phyloP scores from a whole-genome alignment of 2,329 filamentous ascomycete species.

The Akanthomyces lecanii region DNA sequence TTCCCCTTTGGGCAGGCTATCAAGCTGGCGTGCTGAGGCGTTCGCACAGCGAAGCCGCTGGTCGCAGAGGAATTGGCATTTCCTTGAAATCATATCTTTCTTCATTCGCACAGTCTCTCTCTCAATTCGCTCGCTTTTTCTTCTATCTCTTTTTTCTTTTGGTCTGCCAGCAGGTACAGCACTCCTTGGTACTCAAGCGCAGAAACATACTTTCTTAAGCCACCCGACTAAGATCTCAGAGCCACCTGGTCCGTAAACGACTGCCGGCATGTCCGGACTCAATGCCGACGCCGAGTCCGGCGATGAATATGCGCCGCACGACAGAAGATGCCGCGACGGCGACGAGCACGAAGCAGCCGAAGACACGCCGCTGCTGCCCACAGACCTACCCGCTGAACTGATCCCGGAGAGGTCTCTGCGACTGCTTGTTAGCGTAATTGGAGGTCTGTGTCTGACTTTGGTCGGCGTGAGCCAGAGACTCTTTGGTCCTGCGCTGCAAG shows the following conservation, averaged over 20 bases:
- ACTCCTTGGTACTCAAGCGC: not conserved
- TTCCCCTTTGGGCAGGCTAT: not conserved
- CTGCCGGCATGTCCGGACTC: not conserved
- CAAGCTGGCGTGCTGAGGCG: not conserved
- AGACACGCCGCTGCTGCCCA: slow-evolving; percentile 19
- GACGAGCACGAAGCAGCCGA: slow-evolving; percentile 2
- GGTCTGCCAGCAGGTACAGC: not conserved
- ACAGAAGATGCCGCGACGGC: not conserved
- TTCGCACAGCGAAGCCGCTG: not conserved
- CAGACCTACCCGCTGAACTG: slow-evolving; percentile 20
- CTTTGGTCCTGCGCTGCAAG: slow-evolving; percentile 40
- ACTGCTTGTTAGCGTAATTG: slow-evolving; percentile 30
- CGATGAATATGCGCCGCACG: not conserved
- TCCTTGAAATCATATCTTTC: too few species aligned
- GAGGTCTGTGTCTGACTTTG: slow-evolving; percentile 38
- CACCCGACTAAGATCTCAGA: not conserved
- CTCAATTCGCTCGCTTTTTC: too few species aligned
- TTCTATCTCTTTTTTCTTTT: too few species aligned
- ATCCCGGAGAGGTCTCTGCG: slow-evolving; percentile 26
- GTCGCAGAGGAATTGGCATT: too few species aligned
- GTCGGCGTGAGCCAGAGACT: slow-evolving; percentile 38
- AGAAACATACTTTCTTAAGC: not conserved
- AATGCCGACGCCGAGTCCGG: not conserved
- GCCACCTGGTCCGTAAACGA: not conserved
- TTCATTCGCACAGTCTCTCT: too few species aligned